Conservation (phyloP, 768 basidiomycete genomes). For the Tulasnella sp. region DNA sequence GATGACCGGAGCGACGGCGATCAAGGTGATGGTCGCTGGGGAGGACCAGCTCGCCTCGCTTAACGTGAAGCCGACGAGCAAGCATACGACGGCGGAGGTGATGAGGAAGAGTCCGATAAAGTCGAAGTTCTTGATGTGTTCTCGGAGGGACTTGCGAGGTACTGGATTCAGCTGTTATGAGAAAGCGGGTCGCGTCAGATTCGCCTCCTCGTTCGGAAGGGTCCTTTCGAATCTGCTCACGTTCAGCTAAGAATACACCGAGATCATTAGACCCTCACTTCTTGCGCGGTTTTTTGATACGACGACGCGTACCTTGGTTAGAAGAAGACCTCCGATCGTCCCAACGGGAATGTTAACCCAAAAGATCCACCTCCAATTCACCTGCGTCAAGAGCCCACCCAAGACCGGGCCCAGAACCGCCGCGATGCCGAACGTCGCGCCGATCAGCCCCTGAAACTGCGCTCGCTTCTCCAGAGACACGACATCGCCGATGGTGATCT, state of each 20-base stretch:
- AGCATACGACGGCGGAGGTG: constrained; percentile 49
- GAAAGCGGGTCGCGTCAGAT: too few relatives aligned
- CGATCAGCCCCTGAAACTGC: constrained; percentile 61
- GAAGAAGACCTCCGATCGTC: constrained; percentile 49
- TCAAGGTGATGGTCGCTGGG: constrained; percentile 43
- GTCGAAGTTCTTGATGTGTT: constrained; percentile 57
- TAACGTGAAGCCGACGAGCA: constrained; percentile 63
- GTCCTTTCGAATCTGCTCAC: too few relatives aligned
- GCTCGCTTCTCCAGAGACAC: constrained; percentile 71
- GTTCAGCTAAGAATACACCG: constrained; percentile 7
- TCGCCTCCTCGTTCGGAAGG: too few relatives aligned
- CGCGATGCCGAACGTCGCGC: constrained; percentile 59
- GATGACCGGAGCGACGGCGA: constrained; percentile 44
- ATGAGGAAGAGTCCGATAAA: constrained; percentile 55
- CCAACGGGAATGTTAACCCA: constrained; percentile 51
- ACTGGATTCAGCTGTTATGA: constrained; percentile 50
- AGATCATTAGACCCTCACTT: background rate
- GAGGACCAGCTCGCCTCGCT: constrained; percentile 54
- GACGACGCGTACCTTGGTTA: constrained; percentile 38
- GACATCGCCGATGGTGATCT: constrained; percentile 74
- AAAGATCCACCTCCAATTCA: constrained; percentile 59
- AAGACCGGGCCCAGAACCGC: constrained; percentile 68
- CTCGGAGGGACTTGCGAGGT: constrained; percentile 40
- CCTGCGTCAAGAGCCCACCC: constrained; percentile 71
- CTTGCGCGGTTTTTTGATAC: background rate